phyloP scores from a whole-genome alignment of 805 yeast species.

The Candida easanensis region DNA sequence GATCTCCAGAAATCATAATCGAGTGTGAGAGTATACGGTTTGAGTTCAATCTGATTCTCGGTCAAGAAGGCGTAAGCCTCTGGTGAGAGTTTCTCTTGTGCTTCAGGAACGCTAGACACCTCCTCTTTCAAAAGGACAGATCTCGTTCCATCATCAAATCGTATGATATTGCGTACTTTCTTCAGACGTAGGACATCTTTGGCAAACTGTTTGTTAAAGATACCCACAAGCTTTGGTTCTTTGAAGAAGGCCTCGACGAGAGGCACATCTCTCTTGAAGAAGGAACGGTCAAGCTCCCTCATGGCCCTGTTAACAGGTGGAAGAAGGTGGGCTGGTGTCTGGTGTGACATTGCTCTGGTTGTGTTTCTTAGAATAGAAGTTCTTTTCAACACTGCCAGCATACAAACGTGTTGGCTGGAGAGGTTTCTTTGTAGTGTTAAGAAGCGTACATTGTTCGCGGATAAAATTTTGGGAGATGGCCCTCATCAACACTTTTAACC shows the following conservation, averaged over 20 bases:
- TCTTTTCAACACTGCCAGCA: not conserved
- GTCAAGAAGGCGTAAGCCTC: slow-evolving; percentile 44
- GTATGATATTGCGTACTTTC: slow-evolving; percentile 67
- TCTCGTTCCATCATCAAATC: slow-evolving; percentile 29
- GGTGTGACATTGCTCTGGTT: slow-evolving; percentile 4
- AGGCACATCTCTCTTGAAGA: slow-evolving; percentile 55
- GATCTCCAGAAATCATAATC: slow-evolving; percentile 84
- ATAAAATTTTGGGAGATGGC: not conserved
- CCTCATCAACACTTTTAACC: not conserved
- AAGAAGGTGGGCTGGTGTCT: slow-evolving; percentile 16
- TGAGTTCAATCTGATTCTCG: slow-evolving; percentile 44
- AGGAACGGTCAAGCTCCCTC: slow-evolving; percentile 61
- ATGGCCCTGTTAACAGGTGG: slow-evolving; percentile 74
- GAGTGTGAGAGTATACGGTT: slow-evolving; percentile 53
- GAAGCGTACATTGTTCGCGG: not conserved
- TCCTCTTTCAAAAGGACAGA: slow-evolving; percentile 59
- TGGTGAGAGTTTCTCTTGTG: slow-evolving; percentile 36
- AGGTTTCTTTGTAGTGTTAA: not conserved
- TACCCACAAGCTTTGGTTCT: slow-evolving; percentile 49
- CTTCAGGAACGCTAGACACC: slow-evolving; percentile 38
- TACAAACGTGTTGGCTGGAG: not conserved
- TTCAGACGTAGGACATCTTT: slow-evolving; percentile 68
- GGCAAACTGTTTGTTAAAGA: slow-evolving; percentile 56
- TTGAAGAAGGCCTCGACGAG: slow-evolving; percentile 69
- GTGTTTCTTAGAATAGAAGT: not conserved